phyloP scores from a whole-genome alignment of 352 stramenopile species.

The Globisporangium echinulatum region DNA sequence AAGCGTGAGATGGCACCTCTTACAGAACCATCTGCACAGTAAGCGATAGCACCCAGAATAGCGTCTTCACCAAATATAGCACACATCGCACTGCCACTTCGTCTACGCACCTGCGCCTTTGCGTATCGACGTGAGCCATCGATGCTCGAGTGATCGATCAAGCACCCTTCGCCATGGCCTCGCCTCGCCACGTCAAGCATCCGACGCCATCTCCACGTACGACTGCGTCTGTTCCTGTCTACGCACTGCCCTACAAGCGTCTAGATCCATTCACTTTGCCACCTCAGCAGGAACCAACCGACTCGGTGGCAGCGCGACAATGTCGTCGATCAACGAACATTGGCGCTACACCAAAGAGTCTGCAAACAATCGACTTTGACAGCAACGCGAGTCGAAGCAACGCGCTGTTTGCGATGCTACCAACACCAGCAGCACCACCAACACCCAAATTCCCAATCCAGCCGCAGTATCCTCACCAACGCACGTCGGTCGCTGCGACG shows the following conservation, averaged over 20 bases:
- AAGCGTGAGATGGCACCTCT: too few species aligned
- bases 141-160: too few species aligned
- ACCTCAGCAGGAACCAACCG: not conserved
- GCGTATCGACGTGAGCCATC: too few species aligned
- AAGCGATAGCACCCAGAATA: too few species aligned
- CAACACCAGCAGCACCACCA: not conserved
- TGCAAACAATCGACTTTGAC: conserved; percentile 10
- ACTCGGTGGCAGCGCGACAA: not conserved
- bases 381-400: not conserved
- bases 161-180: not conserved
- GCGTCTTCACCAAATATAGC: too few species aligned
- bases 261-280: conserved; percentile 6
- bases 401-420: conserved; percentile 8
- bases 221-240: not conserved
- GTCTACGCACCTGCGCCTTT: too few species aligned
- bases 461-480: conserved; percentile 9
- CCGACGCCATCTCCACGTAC: conserved; percentile 3
- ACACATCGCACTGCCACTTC: too few species aligned
- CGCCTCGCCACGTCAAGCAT: conserved; percentile 2
- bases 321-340: not conserved
- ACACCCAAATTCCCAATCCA: conserved; percentile 9
- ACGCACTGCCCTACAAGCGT: conserved; percentile 8
- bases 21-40: too few species aligned
- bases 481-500: conserved; percentile 6
- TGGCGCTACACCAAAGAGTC: not conserved